These are phyloP conservation scores for Penicillium expansum DNA, from an alignment of 2,329 filamentous ascomycete genomes.

Conservation along the genomic window DNA sequence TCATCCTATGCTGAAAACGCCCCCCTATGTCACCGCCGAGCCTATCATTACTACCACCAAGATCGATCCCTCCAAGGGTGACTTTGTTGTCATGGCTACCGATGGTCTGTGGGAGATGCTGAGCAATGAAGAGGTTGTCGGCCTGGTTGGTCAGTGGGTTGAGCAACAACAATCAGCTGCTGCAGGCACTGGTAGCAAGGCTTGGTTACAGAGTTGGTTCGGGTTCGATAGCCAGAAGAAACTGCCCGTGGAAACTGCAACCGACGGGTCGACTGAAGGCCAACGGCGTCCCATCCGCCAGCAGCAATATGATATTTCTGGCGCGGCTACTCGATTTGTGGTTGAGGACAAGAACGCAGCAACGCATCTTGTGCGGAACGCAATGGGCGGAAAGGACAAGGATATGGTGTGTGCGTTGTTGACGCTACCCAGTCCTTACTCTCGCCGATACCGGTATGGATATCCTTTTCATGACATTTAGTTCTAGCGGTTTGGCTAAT, in stretches of 20 bases:
- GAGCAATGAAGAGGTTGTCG: constrained; percentile 96
- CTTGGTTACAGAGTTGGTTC: constrained; percentile 73
- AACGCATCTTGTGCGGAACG: constrained; percentile 92
- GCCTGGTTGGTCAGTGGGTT: constrained; percentile 94
- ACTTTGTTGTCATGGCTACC: constrained; percentile 94
- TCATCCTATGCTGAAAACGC: constrained; percentile 76
- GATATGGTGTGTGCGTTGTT: constrained; percentile 92
- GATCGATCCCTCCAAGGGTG: constrained; percentile 81
- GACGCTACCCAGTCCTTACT: constrained; percentile 87
- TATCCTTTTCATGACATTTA: neutral
- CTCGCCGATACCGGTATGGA: constrained; percentile 78
- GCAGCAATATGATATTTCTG: constrained; percentile 81
- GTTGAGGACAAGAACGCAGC: constrained; percentile 95
- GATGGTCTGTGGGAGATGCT: constrained; percentile 99
- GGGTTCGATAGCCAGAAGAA: constrained; percentile 48
- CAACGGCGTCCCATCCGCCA: constrained; percentile 81
- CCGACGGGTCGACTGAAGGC: constrained; percentile 55
- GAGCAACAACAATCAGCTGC: constrained; percentile 62
- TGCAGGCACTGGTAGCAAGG: constrained; percentile 42
- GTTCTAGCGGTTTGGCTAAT: constrained; percentile 13
- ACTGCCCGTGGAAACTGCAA: constrained; percentile 72
- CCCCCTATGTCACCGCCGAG: constrained; percentile 95
- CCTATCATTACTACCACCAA: constrained; percentile 91
- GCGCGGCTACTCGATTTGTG: constrained; percentile 72
- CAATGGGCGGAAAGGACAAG: constrained; percentile 84